Base-by-base conservation (phyloP, 1,139 yeast genomes). In the Yamadazyma atmosphaerica region DNA sequence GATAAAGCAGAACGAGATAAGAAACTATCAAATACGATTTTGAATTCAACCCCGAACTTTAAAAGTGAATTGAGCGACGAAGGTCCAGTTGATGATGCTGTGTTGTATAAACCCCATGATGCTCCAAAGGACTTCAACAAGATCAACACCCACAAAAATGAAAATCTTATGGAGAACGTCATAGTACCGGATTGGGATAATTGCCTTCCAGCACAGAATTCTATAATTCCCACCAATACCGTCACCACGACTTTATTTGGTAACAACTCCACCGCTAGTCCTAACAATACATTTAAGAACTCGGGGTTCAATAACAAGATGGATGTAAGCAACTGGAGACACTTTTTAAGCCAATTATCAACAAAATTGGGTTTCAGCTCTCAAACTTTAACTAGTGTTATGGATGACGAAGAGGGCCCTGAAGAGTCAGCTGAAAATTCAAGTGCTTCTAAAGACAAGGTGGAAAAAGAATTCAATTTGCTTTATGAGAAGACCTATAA, bases 131-230 rank as follows among this genome's bases (percentile, higher is more conserved):
- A 71, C 42, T 71, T 72, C 52, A 61, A 57, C 39, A 63, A 69
- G 46, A 70, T 72, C 42, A 69, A 72, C 46, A 71, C 75, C 8
- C 77, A 69, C 46, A 69, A 68, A 44, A 71, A 71, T 47, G 76
- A 71, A 45, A 67, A 71, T 50, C 52, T 71, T 35, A 51, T 50
- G 32, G 74, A 68, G 38, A 72, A 71, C 46, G 50, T 64, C 12
- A 67, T 72, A 33, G 77, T 72, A 2, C 77, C 77, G 4, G 60
- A 61, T 36, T 72, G 77, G 77, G 54, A 60, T 22, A 51, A 48
- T 34, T 71, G 77, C 42, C 54, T 72, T 17, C 72, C 73, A 0
- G 44, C 41, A 9, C 72, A 63, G 36, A 48, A 40, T n/a, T 48
- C 59, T 5, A 9, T 46, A 39, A 49, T 71, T 18, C 66, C 70